These are phyloP conservation scores for Solanum chacoense DNA, from an alignment of 305 asterid species.

Conservation along the genomic window DNA sequence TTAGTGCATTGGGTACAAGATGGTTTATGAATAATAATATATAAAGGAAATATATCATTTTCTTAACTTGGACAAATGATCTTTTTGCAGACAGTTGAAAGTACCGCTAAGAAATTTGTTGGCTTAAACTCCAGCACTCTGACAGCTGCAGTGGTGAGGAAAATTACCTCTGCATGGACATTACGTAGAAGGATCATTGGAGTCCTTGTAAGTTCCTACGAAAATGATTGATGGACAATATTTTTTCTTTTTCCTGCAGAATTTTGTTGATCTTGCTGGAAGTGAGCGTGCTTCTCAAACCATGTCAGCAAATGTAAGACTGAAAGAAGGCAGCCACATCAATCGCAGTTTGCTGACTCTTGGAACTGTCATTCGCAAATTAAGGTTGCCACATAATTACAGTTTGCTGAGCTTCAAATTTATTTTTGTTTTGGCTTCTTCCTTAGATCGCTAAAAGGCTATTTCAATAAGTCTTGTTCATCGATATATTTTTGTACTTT, in stretches of 20 bases:
- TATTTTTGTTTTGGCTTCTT: not conserved
- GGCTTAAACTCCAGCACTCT: slow-evolving; percentile 55
- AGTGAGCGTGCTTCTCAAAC: slow-evolving; percentile 92
- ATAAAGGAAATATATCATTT: not conserved
- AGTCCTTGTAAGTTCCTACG: not conserved
- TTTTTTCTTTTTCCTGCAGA: slow-evolving; percentile 24
- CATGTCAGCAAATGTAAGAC: slow-evolving; percentile 38
- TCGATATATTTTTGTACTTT: not conserved
- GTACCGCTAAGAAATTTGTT: slow-evolving; percentile 43
- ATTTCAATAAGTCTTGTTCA: not conserved
- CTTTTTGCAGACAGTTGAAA: slow-evolving; percentile 62
- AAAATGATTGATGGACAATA: not conserved
- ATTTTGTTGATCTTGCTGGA: slow-evolving; percentile 97
- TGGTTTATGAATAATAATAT: not conserved
- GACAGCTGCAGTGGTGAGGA: slow-evolving; percentile 83
- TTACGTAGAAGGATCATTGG: not conserved
- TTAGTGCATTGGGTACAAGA: slow-evolving; percentile 16
- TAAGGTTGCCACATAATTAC: slow-evolving; percentile 38
- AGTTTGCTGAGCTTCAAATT: not conserved
- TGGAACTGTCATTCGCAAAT: slow-evolving; percentile 89
- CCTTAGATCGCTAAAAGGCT: not conserved
- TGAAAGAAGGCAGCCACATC: slow-evolving; percentile 78
- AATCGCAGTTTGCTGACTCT: slow-evolving; percentile 88
- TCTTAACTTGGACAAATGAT: not conserved
- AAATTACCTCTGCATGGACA: not conserved